Evolutionary conservation across 139 green algal genomes (phyloP).

Genomic region (Bryopsis sp.): DNA sequence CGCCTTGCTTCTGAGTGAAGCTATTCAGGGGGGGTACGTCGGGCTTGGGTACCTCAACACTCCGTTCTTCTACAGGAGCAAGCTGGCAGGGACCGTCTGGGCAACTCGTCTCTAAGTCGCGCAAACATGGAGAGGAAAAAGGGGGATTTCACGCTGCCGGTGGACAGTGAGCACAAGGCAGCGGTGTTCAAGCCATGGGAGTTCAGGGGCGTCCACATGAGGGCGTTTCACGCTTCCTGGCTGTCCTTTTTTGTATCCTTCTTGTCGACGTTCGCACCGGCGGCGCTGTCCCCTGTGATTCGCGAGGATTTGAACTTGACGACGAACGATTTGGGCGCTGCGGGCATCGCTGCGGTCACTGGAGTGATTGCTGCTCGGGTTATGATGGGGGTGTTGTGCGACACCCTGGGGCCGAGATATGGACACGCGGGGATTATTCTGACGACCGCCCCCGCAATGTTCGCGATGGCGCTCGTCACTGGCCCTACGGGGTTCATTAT

Average conservation of each 20-base stretch:
- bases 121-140: no score
- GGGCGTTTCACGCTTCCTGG: conserved; percentile 30
- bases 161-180: conserved; percentile 7
- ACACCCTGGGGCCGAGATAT: conserved; percentile 55
- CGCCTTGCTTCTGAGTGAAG: no score
- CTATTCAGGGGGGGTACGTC: no score
- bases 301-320: conserved; percentile 40
- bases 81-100: no score
- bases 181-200: not conserved
- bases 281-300: conserved; percentile 54
- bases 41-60: no score
- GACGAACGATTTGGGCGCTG: not conserved
- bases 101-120: no score
- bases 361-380: conserved; percentile 38
- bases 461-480: not conserved
- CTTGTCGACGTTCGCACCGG: conserved; percentile 60
- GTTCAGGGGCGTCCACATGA: not conserved
- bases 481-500: not conserved
- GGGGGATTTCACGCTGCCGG: not conserved
- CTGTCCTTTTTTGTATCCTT: conserved; percentile 61
- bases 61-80: no score
- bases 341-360: conserved; percentile 33
- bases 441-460: not conserved
- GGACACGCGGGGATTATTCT: not conserved
- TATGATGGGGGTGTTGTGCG: conserved; percentile 47